Percentiles rank a stretch among this genome's conserved stretches.
These are phyloP conservation scores for Yamadazyma philogaea DNA, from an alignment of 805 yeast species.

Conservation along the genomic window DNA sequence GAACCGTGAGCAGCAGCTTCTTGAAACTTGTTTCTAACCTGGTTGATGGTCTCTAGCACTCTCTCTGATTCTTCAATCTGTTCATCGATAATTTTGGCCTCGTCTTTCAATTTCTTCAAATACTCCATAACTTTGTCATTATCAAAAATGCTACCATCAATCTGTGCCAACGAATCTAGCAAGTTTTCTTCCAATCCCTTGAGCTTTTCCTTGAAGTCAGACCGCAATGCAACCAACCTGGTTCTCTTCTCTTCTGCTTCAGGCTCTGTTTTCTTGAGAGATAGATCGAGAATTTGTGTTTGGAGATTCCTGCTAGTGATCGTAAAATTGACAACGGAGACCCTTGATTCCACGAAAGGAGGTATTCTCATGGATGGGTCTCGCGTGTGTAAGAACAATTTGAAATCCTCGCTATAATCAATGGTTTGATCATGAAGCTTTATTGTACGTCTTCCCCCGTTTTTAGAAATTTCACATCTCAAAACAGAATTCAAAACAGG, in stretches of 20 bases:
- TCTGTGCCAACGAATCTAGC: conserved; percentile 52
- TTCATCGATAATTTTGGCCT: conserved; percentile 50
- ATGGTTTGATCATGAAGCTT: conserved; percentile 59
- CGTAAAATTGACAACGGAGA: conserved; percentile 65
- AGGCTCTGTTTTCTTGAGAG: conserved; percentile 57
- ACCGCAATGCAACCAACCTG: conserved; percentile 52
- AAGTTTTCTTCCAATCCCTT: conserved; percentile 56
- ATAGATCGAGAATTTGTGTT: conserved; percentile 55
- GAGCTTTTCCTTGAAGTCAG: conserved; percentile 56
- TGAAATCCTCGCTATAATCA: conserved; percentile 66
- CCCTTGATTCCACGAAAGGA: conserved; percentile 59
- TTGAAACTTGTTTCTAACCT: conserved; percentile 43
- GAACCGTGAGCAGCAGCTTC: conserved; percentile 59
- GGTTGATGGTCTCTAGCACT: conserved; percentile 55
- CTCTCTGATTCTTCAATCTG: conserved; percentile 53
- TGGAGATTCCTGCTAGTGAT: conserved; percentile 68
- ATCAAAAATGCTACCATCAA: conserved; percentile 64
- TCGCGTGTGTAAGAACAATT: conserved; percentile 56
- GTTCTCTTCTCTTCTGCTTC: conserved; percentile 59
- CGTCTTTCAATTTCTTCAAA: conserved; percentile 62
- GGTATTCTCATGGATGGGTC: conserved; percentile 49
- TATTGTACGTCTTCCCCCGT: conserved; percentile 70
- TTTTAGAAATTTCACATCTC: conserved; percentile 53
- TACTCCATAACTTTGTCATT: conserved; percentile 57
- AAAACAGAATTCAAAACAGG: conserved; percentile 67